Evolutionary conservation across 176 grass and related monocot species (phyloP).

Genomic region (Oropetium thomaeum): DNA sequence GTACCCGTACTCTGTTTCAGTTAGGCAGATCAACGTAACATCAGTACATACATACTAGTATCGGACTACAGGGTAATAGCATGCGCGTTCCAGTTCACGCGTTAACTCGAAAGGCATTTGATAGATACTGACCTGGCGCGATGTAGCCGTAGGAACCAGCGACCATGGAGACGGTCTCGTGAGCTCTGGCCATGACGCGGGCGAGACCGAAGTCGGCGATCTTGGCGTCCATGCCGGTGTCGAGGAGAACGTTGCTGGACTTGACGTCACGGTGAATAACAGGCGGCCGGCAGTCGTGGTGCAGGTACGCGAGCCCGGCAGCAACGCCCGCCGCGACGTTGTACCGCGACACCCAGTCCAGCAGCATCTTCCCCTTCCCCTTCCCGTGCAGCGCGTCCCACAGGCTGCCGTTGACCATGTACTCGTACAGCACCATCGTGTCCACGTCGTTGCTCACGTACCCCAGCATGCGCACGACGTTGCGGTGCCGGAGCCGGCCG

Average conservation of each 20-base stretch:
- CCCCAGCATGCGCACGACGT: constrained; percentile 86
- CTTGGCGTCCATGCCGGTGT: constrained; percentile 72
- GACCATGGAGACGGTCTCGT: constrained; percentile 79
- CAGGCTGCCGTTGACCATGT: constrained; percentile 92
- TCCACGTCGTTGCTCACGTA: constrained; percentile 85
- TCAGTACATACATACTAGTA: not conserved
- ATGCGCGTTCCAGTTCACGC: not conserved
- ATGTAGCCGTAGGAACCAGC: constrained; percentile 97
- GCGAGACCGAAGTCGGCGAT: constrained; percentile 96
- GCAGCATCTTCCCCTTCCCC: constrained; percentile 53
- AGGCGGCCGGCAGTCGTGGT: constrained; percentile 86
- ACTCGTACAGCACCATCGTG: constrained; percentile 95
- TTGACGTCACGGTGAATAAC: constrained; percentile 97
- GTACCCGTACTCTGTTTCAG: constrained; percentile 75
- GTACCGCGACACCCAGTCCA: constrained; percentile 89
- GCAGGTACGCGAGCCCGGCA: constrained; percentile 82
- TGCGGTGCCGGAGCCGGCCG: constrained; percentile 78
- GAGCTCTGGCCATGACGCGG: constrained; percentile 64
- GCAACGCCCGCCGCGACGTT: constrained; percentile 79
- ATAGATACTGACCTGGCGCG: constrained; percentile 54
- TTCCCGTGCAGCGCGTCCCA: constrained; percentile 87
- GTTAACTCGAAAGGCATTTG: not conserved
- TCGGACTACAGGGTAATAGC: not conserved
- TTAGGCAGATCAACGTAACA: not conserved
- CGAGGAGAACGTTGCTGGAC: constrained; percentile 96